Evolutionary conservation across 805 yeast species (phyloP).

Genomic region (Cyberlindnera saturnus): DNA sequence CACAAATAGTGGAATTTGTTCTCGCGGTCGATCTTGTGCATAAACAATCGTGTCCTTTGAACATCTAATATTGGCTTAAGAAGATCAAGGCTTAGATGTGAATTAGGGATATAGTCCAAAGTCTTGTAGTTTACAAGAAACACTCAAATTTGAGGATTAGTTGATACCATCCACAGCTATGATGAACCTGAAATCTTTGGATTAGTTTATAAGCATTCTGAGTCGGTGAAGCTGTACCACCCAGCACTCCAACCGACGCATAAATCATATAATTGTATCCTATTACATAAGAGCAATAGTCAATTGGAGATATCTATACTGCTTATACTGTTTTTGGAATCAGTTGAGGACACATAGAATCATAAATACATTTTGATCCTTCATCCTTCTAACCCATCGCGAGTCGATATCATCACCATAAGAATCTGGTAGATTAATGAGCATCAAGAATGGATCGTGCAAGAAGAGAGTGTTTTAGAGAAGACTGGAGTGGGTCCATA

Average conservation of each 20-base stretch:
- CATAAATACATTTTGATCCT: constrained; percentile 8
- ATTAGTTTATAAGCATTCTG: constrained; percentile 1
- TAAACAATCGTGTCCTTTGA: too few species aligned
- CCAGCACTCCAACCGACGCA: neutral
- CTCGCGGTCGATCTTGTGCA: too few species aligned
- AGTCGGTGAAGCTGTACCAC: neutral
- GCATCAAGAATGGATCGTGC: constrained; percentile 22
- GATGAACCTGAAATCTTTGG: too few species aligned
- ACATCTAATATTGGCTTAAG: too few species aligned
- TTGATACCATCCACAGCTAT: constrained; percentile 10
- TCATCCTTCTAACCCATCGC: constrained; percentile 10
- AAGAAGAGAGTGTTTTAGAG: too few species aligned
- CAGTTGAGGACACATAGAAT: constrained; percentile 8
- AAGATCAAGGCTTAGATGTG: too few species aligned
- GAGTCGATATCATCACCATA: constrained; percentile 9
- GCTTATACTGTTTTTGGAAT: constrained; percentile 5
- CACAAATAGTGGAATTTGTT: too few species aligned
- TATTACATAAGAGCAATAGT: constrained; percentile 2
- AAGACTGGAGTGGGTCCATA: constrained; percentile 6
- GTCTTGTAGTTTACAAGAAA: too few species aligned
- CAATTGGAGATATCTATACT: constrained; percentile 16
- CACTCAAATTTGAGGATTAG: too few species aligned
- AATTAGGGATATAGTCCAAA: too few species aligned
- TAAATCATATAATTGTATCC: constrained; percentile 12
- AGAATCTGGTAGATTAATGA: constrained; percentile 13